Evolutionary conservation across 2,329 filamentous ascomycete species (phyloP).

Genomic region (Colletotrichum sp.): DNA sequence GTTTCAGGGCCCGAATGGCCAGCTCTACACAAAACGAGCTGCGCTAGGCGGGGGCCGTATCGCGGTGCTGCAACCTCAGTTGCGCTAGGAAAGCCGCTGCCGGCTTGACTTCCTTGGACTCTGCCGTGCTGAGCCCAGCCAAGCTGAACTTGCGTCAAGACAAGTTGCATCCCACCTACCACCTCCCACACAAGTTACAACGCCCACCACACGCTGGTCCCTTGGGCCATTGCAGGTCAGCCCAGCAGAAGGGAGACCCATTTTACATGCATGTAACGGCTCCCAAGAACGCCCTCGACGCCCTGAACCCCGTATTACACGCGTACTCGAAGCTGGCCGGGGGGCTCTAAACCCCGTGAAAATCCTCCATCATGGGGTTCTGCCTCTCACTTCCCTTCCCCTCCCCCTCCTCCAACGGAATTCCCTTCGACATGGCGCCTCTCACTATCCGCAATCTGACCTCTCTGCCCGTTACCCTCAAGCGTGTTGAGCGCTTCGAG

Average conservation of each 20-base stretch:
- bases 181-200: neutral
- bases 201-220: neutral
- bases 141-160: conserved; percentile 15
- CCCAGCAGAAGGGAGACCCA: conserved; percentile 9
- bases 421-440: conserved; percentile 44
- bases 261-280: conserved; percentile 17
- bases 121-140: neutral
- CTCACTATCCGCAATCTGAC: conserved; percentile 87
- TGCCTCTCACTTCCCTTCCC: conserved; percentile 15
- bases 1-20: conserved; percentile 13
- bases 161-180: neutral
- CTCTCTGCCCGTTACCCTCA: conserved; percentile 73
- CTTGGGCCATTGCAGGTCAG: neutral
- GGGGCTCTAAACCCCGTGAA: conserved; percentile 13
- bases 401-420: conserved; percentile 2
- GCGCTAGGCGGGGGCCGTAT: neutral
- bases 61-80: neutral
- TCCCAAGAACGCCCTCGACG: neutral
- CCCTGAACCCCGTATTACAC: conserved; percentile 11
- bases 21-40: neutral
- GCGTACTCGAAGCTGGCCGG: conserved; percentile 10
- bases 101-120: neutral
- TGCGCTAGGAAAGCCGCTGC: neutral
- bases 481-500: conserved; percentile 75
- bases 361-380: conserved; percentile 15